phyloP scores from a whole-genome alignment of 2,329 filamentous ascomycete species.

The Talaromyces piceae region DNA sequence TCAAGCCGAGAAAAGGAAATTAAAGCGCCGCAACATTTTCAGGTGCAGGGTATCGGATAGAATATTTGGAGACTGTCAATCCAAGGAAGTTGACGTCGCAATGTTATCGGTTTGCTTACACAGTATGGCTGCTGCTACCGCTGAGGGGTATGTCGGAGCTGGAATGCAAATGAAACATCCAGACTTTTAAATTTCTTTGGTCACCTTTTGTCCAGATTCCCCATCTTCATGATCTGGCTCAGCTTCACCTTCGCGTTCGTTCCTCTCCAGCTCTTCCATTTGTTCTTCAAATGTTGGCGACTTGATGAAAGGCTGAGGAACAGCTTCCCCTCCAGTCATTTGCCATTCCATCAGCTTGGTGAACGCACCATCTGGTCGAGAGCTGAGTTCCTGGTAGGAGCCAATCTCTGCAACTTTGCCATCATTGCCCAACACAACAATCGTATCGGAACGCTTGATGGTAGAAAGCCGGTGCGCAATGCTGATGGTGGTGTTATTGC shows the following conservation, averaged over 20 bases:
- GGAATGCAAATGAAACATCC: neutral
- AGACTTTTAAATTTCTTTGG: neutral
- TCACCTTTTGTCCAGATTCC: neutral
- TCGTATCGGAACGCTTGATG: slow-evolving; percentile 89
- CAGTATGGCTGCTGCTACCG: neutral
- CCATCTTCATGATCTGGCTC: slow-evolving; percentile 28
- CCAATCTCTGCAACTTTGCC: slow-evolving; percentile 88
- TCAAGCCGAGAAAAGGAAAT: neutral
- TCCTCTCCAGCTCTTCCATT: slow-evolving; percentile 40
- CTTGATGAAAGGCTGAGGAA: slow-evolving; percentile 17
- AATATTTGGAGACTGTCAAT: neutral
- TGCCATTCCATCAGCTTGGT: slow-evolving; percentile 98
- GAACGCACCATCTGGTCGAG: slow-evolving; percentile 72
- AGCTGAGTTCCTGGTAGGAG: slow-evolving; percentile 68
- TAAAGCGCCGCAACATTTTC: neutral
- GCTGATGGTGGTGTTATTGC: slow-evolving; percentile 91
- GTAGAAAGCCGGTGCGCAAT: slow-evolving; percentile 94
- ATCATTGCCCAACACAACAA: slow-evolving; percentile 82
- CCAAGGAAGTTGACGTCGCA: neutral
- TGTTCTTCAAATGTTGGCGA: slow-evolving; percentile 42
- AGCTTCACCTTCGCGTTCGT: slow-evolving; percentile 23
- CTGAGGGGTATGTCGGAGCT: neutral
- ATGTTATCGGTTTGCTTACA: neutral
- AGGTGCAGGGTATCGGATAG: neutral
- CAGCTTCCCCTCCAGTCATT: slow-evolving; percentile 70